phyloP scores from a whole-genome alignment of 75 land plant genomes.

The Pinus taeda region DNA sequence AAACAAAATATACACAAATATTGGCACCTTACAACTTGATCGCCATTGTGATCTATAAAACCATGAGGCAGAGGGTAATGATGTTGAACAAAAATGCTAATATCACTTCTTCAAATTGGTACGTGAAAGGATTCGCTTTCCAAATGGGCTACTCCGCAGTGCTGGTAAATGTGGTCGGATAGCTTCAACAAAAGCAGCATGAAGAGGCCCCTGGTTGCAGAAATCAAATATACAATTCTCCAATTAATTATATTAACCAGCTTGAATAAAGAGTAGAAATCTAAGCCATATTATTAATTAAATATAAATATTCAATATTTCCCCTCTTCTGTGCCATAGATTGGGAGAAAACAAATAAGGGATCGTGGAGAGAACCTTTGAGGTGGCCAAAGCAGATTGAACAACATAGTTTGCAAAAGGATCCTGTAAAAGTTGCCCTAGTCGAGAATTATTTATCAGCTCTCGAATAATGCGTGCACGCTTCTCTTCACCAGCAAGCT shows the following conservation, averaged over 20 bases:
- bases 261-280: neutral
- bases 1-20: conserved; percentile 10
- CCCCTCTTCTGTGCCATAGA: neutral
- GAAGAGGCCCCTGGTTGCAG: conserved; percentile 48
- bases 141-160: conserved; percentile 59
- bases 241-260: neutral
- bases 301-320: neutral
- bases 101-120: conserved; percentile 46
- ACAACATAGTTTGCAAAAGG: conserved; percentile 87
- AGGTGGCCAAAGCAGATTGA: conserved; percentile 64
- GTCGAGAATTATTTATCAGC: conserved; percentile 34
- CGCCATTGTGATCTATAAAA: neutral
- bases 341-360: neutral
- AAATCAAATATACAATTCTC: conserved; percentile 7
- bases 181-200: conserved; percentile 55
- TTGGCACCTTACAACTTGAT: conserved; percentile 1
- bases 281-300: neutral
- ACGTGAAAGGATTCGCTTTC: conserved; percentile 62
- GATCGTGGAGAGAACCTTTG: conserved; percentile 41
- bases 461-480: conserved; percentile 51
- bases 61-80: neutral
- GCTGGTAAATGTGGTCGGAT: conserved; percentile 53
- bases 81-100: neutral
- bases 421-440: conserved; percentile 67
- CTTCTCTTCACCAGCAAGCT: conserved; percentile 38